Base-by-base conservation (phyloP, 495 filamentous ascomycete species). In the Penicillium mononematosum region DNA sequence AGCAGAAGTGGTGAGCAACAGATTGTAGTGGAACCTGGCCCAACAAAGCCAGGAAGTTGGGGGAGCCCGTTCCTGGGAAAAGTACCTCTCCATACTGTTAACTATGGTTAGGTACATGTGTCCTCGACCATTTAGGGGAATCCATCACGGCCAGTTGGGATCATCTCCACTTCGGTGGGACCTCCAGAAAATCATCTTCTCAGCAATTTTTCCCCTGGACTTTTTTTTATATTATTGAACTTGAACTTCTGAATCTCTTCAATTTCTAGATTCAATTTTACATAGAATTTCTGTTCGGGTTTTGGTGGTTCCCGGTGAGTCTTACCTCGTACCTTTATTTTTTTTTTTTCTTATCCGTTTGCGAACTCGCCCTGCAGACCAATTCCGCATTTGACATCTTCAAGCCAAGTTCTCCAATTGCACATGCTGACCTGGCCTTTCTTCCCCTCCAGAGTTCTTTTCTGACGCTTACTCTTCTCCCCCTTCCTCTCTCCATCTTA, bases 21-120 rank as follows among this genome's bases (percentile, higher is more conserved):
- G 20, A 58, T 60, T 57, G 56, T 51, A 53, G 61, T 64, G 61
- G 61, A 64, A 58, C 60, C 50, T 53, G 49, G 62, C 67, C 60
- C 65, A 65, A 65, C 65, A 66, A 66, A 64, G 56, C 50, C 38
- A 44, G 58, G 50, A 44, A 60, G 59, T 63, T 63, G 58, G 60
- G 60, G 63, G 47, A 60, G 48, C 19, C 24, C 22, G 47, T 54
- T 45, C 45, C 41, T 46, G 39, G 45, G 4, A 63, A 14, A 63
- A 14, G 62, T 64, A 64, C 58, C 58, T 19, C 5, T 6, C 27
- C 50, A 62, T 53, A 57, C 38, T 66, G 29, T 45, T 53, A 11
- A 50, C 9, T 55, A 55, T 53, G 58, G 2, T 7, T 0, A 11
- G 54, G 61, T 60, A 61, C 61, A 55, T 54, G 2, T 11, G 9